Percentiles rank a stretch among this genome's conserved stretches.
Evolutionary conservation across 768 basidiomycete genomes (phyloP).

Genomic region (Symmetrospora coprosmae): DNA sequence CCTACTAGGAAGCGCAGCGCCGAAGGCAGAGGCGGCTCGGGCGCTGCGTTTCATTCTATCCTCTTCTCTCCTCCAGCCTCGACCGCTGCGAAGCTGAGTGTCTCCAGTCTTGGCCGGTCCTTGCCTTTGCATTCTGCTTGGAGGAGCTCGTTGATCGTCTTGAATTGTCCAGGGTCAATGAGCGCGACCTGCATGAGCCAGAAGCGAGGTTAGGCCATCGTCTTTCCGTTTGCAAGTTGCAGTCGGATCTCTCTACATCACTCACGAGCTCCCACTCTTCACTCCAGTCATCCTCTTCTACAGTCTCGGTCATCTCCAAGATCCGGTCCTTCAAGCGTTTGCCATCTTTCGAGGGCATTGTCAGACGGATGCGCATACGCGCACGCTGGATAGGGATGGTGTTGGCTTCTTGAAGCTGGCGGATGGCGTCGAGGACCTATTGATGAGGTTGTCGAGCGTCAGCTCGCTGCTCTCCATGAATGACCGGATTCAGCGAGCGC

Average conservation of each 20-base stretch:
- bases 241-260: no score
- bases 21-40: no score
- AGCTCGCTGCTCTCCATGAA: neutral
- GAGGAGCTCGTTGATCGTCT: conserved; percentile 70
- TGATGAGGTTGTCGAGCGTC: neutral
- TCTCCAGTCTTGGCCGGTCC: conserved; percentile 57
- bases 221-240: no score
- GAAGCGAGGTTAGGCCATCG: no score
- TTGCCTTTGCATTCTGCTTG: conserved; percentile 82
- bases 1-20: no score
- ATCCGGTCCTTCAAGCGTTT: conserved; percentile 59
- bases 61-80: conserved; percentile 29
- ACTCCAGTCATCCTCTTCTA: conserved; percentile 64
- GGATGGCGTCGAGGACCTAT: conserved; percentile 83
- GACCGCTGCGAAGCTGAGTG: conserved; percentile 37
- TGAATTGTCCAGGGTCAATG: conserved; percentile 86
- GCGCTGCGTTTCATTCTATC: conserved; percentile 18
- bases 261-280: conserved; percentile 79
- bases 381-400: conserved; percentile 86
- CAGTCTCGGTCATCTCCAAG: conserved; percentile 56
- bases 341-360: conserved; percentile 55
- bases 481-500: neutral
- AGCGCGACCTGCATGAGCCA: conserved; percentile 54
- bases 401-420: conserved; percentile 60
- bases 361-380: conserved; percentile 76